phyloP scores from a whole-genome alignment of 2,329 filamentous ascomycete genomes.

The Alternaria rosae region DNA sequence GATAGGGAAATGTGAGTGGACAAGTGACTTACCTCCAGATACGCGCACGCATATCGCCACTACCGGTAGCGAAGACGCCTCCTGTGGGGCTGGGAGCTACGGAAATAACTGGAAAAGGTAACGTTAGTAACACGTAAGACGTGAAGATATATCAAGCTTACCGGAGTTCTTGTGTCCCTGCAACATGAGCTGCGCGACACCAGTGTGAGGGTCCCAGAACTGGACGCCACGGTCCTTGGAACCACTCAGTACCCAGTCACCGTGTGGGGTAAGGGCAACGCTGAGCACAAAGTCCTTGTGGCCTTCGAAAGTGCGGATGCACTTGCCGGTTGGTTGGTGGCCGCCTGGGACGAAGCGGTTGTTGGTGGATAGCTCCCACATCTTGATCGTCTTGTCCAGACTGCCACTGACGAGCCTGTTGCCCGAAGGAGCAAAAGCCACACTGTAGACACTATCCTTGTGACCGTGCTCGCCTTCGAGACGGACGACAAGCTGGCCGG shows the following conservation, averaged over 20 bases:
- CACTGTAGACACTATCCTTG: constrained; percentile 95
- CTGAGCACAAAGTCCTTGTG: constrained; percentile 98
- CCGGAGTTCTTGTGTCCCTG: constrained; percentile 97
- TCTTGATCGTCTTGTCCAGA: constrained; percentile 98
- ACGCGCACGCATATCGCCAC: constrained; percentile 94
- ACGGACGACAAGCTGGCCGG: constrained; percentile 85
- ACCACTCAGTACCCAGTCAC: constrained; percentile 94
- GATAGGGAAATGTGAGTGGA: neutral
- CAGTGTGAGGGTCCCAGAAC: constrained; percentile 96
- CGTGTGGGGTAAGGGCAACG: constrained; percentile 92
- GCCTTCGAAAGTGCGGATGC: constrained; percentile 95
- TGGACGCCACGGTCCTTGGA: constrained; percentile 98
- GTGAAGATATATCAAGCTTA: constrained; percentile 48
- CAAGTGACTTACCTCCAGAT: constrained; percentile 78
- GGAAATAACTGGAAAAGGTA: constrained; percentile 75
- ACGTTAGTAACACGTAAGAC: constrained; percentile 18
- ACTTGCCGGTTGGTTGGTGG: constrained; percentile 84
- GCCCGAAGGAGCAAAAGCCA: constrained; percentile 93
- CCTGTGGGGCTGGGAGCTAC: constrained; percentile 92
- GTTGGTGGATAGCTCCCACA: constrained; percentile 89
- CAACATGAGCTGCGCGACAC: constrained; percentile 95
- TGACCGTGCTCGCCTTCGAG: constrained; percentile 93
- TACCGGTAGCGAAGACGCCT: constrained; percentile 91
- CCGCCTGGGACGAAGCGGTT: constrained; percentile 71
- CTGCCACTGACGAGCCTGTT: constrained; percentile 93